A percentile compares a stretch with the other conserved stretches of the same genome.
Conservation (phyloP, 2,329 filamentous ascomycete species). For the Microsporum ferrugineum region DNA sequence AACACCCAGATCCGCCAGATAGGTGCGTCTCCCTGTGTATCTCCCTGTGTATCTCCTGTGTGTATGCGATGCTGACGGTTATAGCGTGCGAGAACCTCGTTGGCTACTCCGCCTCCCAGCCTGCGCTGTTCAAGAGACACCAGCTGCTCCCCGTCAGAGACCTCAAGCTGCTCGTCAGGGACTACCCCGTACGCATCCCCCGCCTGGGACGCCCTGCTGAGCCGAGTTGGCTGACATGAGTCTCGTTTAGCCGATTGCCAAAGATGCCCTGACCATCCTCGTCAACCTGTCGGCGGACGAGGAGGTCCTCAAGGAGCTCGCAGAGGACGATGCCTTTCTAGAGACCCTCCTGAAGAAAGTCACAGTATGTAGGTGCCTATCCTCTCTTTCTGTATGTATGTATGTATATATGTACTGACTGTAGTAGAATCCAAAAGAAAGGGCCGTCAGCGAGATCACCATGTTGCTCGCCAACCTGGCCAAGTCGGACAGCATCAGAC, state of each 20-base stretch:
- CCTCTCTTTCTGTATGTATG: background rate
- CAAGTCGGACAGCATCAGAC: constrained; percentile 64
- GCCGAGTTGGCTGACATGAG: background rate
- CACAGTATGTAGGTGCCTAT: constrained; percentile 52
- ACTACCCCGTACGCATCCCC: constrained; percentile 57
- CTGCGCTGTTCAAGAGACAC: constrained; percentile 71
- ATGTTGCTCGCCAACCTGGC: constrained; percentile 90
- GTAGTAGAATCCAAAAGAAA: constrained; percentile 47
- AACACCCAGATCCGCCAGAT: constrained; percentile 83
- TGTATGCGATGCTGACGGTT: background rate
- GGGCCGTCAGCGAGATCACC: constrained; percentile 69
- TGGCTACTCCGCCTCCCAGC: constrained; percentile 66
- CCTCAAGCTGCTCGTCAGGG: constrained; percentile 73
- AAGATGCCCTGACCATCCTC: constrained; percentile 65
- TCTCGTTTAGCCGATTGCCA: constrained; percentile 61
- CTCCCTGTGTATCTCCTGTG: background rate
- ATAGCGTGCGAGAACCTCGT: constrained; percentile 74
- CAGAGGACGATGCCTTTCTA: constrained; percentile 69
- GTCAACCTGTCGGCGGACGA: constrained; percentile 81
- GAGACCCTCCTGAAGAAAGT: constrained; percentile 61
- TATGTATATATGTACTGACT: background rate
- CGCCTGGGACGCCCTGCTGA: background rate
- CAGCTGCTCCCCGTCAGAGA: constrained; percentile 70
- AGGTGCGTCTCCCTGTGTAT: constrained; percentile 37
- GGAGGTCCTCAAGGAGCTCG: constrained; percentile 61